Evolutionary conservation across 176 grass and related monocot species (phyloP).

Genomic region (Ensete glaucum): DNA sequence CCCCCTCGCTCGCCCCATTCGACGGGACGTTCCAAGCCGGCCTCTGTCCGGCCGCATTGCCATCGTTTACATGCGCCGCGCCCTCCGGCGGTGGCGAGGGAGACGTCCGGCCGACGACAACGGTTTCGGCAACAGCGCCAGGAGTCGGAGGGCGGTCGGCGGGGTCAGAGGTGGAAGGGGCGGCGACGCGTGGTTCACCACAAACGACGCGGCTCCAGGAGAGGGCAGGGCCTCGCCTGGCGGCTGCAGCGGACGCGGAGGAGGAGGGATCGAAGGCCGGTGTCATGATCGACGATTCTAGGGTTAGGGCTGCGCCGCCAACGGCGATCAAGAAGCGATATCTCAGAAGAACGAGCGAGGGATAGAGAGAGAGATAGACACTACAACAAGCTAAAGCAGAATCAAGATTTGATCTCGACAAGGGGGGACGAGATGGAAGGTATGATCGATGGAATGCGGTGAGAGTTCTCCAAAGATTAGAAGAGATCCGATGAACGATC

Average conservation of each 20-base stretch:
- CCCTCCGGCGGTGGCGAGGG: background rate
- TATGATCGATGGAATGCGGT: no score
- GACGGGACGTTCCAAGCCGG: background rate
- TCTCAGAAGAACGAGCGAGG: background rate
- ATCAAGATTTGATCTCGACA: no score
- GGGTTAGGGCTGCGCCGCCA: background rate
- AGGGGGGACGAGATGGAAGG: no score
- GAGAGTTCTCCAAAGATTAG: no score
- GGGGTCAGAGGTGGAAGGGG: background rate
- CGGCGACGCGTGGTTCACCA: background rate
- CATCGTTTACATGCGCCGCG: background rate
- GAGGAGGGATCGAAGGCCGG: background rate
- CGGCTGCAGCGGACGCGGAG: background rate
- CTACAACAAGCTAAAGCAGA: background rate
- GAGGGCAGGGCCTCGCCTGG: background rate
- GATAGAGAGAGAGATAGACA: background rate
- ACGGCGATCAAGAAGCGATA: background rate
- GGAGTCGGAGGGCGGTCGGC: background rate
- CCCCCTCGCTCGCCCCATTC: background rate
- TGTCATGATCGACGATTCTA: background rate
- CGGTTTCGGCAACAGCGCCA: background rate
- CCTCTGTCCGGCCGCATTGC: constrained; percentile 8
- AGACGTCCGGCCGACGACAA: background rate
- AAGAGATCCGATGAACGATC: no score
- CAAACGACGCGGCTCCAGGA: background rate